Evolutionary conservation across 495 filamentous ascomycete genomes (phyloP).

Genomic region (Parmelia sp.): DNA sequence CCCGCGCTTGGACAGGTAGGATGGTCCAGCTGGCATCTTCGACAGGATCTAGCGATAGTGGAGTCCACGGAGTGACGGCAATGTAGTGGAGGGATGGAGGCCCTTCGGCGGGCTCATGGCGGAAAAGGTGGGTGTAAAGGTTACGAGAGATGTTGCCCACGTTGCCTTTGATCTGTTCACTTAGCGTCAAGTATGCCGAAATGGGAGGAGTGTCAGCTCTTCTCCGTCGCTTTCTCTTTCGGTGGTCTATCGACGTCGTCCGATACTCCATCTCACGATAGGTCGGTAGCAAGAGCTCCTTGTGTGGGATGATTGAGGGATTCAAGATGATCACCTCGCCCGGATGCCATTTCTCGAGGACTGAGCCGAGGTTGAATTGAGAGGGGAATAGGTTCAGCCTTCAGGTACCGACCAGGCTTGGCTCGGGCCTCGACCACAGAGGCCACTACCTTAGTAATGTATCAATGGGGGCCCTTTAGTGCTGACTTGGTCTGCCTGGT

Average conservation of each 20-base stretch:
- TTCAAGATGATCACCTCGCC: neutral
- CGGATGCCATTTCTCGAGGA: constrained; percentile 6
- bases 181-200: constrained; percentile 59
- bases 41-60: constrained; percentile 47
- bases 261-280: constrained; percentile 18
- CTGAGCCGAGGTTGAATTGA: constrained; percentile 16
- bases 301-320: neutral
- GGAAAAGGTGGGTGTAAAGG: constrained; percentile 76
- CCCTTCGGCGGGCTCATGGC: constrained; percentile 32
- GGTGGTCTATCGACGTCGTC: constrained; percentile 34
- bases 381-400: neutral
- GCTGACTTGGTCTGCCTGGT: no score
- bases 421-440: neutral
- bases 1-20: constrained; percentile 58
- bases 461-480: no score
- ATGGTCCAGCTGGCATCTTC: constrained; percentile 74
- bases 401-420: neutral
- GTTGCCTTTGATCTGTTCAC: constrained; percentile 81
- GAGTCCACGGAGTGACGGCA: constrained; percentile 76
- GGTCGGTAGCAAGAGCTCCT: neutral
- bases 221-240: constrained; percentile 42
- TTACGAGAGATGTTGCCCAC: constrained; percentile 82
- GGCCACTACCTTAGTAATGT: no score
- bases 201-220: constrained; percentile 48
- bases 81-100: constrained; percentile 47